Evolutionary conservation across 345 rosid species (phyloP), one percentile per base, ranked within the genome.

Genomic region (Cardamine resedifolia): DNA sequence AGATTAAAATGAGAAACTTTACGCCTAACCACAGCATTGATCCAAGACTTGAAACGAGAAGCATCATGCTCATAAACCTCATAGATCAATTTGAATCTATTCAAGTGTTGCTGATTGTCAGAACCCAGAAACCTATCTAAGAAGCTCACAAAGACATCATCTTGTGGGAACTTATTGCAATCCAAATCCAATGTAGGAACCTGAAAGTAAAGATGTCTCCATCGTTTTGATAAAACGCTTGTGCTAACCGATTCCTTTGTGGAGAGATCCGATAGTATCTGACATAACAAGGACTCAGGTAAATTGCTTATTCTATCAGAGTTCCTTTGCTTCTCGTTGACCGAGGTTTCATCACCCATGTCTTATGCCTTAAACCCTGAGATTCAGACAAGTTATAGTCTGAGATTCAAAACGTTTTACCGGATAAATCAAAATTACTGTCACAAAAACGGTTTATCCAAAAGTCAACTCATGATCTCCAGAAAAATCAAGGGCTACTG

Each of bases 21-120:
- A 28, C 76, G 57, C 66, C 16, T 58, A 57, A 41, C 9, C 14
- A 31, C 76, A 12, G 36, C 59, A 57, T 58, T 5, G 23, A 65
- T 71, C 68, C 72, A 77, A 43, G 72, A 64, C 49, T 33, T 23
- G 68, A 77, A 77, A 31, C 76, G 80, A 48, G 72, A 39, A 38
- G 8, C 56, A 49, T 65, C 33, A 18, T 64, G 72, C 38, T 47
- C 57, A 23, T 49, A 4, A 4, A 71, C 39, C 28, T 58, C 62
- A 9, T 64, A 71, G 39, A 26, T 31, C 23, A 77, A 12, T 31
- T 65, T 71, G 39, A 77, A 77, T 8, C 72, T 64, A 0, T 36
- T 10, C 65, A 77, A 21, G 39, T 28, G 62, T 8, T 53, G 60
- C 12, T 70, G 49, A 57, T 39, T 71, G 3, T 41, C 62, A 16